Evolutionary conservation across 2,329 filamentous ascomycete species (phyloP), one percentile per base, ranked within the genome.

Genomic region (Conoideocrella luteorostrata): DNA sequence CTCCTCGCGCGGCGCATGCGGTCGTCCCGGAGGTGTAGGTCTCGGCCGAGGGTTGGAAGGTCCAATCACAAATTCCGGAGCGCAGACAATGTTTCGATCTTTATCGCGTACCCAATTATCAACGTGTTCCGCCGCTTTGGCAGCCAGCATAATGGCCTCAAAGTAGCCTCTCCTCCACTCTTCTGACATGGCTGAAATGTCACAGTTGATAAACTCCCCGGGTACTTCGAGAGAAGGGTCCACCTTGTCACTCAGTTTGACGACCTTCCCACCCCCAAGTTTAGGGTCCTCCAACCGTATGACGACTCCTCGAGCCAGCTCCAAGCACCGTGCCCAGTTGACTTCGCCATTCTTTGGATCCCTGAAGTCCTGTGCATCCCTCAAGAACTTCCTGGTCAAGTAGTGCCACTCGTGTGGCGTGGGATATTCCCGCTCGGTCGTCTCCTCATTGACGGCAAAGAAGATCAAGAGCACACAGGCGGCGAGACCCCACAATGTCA

Each of bases 81-180:
- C 81, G 52, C 87, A 91, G 23, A 84, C 75, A 21, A 84, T 65
- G 33, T 75, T 73, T 50, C 80, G 74, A 7, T 75, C 82, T 35
- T 66, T 79, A 62, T 95, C 88, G 34, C 75, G 71, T 13, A 94
- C 72, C 75, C 83, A 88, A 38, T 84, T 85, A 50, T 95, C 87
- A 20, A 94, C 68, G 52, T 90, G 80, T 64, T 96, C 90, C 4
- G 88, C 82, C 1, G 83, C 80, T 51, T 79, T 78, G 1, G 84
- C 90, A 47, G 80, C 79, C 10, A 84, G 75, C 79, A 96, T 87
- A 37, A 96, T 67, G 3, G 82, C 76, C 56, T 94, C 81, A 56
- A 84, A 89, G 64, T 97, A 97, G 1, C 88, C 89, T 44, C 87
- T 74, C 55, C 84, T 74, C 91, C 90, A 97, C 39, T 84, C 73